These are phyloP conservation scores for Parietaria judaica DNA, from an alignment of 306 rosid genomes.

Conservation along the genomic window DNA sequence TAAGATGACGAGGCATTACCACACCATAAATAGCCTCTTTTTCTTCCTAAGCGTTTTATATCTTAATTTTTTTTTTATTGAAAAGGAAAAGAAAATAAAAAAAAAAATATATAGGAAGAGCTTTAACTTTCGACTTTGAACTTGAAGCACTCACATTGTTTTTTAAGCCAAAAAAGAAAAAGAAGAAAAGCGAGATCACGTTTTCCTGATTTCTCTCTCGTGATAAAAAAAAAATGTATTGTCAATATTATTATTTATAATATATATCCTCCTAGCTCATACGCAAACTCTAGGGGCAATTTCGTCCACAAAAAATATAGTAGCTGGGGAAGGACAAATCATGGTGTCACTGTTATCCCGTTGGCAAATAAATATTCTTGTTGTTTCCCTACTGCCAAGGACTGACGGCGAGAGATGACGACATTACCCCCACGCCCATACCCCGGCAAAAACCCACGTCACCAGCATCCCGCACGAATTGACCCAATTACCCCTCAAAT, in stretches of 20 bases:
- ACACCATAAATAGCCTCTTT: neutral
- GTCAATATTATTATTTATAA: no score
- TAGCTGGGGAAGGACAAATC: slow-evolving; percentile 30
- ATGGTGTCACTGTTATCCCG: slow-evolving; percentile 39
- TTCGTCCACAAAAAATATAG: slow-evolving; percentile 6
- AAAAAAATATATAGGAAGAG: neutral
- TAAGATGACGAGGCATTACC: slow-evolving; percentile 9
- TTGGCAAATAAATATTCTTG: slow-evolving; percentile 50
- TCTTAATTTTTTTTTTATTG: neutral
- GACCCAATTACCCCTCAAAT: slow-evolving; percentile 2
- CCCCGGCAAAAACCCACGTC: neutral
- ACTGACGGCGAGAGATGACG: slow-evolving; percentile 25
- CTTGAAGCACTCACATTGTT: neutral
- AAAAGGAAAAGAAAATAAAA: neutral
- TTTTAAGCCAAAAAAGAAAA: neutral
- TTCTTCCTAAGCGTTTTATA: neutral
- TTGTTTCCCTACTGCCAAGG: slow-evolving; percentile 46
- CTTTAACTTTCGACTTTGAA: neutral
- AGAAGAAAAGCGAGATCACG: neutral
- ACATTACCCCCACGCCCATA: slow-evolving; percentile 10
- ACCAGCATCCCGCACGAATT: neutral
- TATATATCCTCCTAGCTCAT: neutral
- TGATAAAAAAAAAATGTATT: no score
- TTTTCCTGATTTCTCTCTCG: neutral
- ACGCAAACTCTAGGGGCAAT: slow-evolving; percentile 9